A percentile compares a stretch with the other conserved stretches of the same genome.
Evolutionary conservation across 164 flowering plant genomes (phyloP).

Genomic region (Akebia trifoliata): DNA sequence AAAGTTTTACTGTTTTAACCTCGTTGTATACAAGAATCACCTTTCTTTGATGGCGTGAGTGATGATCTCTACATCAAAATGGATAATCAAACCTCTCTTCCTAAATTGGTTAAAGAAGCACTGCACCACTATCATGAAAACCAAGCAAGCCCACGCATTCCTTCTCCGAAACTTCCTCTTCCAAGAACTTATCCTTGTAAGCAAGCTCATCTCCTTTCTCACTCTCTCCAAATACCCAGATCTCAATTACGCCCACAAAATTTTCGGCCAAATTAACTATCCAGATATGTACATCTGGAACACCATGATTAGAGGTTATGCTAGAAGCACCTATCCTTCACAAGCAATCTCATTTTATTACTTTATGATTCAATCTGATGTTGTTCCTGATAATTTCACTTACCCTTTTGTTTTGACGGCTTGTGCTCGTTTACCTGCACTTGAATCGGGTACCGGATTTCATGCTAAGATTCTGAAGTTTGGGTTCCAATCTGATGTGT

Average conservation of each 20-base stretch:
- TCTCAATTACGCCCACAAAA: slow-evolving; percentile 11
- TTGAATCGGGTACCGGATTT: slow-evolving; percentile 9
- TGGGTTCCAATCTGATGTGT: slow-evolving; percentile 12
- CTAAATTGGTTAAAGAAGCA: slow-evolving; percentile 11
- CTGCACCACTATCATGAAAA: slow-evolving; percentile 18
- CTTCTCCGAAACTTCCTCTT: slow-evolving; percentile 19
- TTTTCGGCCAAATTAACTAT: slow-evolving; percentile 11
- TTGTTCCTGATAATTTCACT: slow-evolving; percentile 15
- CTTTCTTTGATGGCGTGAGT: too few species aligned
- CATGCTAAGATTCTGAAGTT: slow-evolving; percentile 12
- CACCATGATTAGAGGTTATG: slow-evolving; percentile 21
- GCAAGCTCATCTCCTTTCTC: slow-evolving; percentile 17
- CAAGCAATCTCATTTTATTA: slow-evolving; percentile 12
- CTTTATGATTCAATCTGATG: slow-evolving; percentile 15
- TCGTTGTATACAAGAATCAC: too few species aligned
- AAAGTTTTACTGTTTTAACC: too few species aligned
- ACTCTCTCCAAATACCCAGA: slow-evolving; percentile 8
- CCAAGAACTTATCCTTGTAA: slow-evolving; percentile 5
- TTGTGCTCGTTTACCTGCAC: slow-evolving; percentile 2
- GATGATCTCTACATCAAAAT: neutral
- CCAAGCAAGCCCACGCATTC: slow-evolving; percentile 21
- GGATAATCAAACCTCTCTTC: slow-evolving; percentile 5
- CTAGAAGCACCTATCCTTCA: slow-evolving; percentile 9
- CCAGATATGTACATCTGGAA: slow-evolving; percentile 23
- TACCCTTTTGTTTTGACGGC: slow-evolving; percentile 17